Evolutionary conservation across 2,329 filamentous ascomycete genomes (phyloP), one percentile per base, ranked within the genome.

Genomic region (Aspergillus proliferans): DNA sequence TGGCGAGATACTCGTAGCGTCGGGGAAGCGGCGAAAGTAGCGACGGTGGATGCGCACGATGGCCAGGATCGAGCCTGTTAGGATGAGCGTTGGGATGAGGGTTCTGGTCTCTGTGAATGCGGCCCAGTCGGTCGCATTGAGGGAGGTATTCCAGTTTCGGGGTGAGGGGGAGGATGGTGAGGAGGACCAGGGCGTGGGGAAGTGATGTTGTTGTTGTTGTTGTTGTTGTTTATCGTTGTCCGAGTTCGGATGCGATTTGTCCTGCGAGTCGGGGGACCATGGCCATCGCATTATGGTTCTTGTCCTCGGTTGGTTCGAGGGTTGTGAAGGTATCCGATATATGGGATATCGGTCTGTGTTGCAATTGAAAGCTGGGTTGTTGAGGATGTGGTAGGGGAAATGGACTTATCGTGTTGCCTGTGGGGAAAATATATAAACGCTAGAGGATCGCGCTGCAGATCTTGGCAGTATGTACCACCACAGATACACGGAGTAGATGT

Each of bases 21-120:
- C 85, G 3, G 90, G 90, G 49, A 97, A 88, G 46, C 93, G 87
- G 33, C 89, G 86, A 44, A 98, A 75, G 65, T 91, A 93, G 19
- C 59, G 60, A 39, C 66, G 64, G 49, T 70, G 68, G 50, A 73
- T 52, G 46, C 62, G 60, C 6, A 68, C 50, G 15, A 61, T 59
- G 43, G 67, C 50, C 3, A 73, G 53, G 44, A 73, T 71, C 5
- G 64, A 63, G 39, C 64, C 62, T 3, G 70, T 72, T 18, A 73
- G 58, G 18, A 72, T 56, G 6, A 65, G 36, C 3, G 68, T 71
- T 14, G 70, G 61, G 22, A 71, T 47, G 33, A 72, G 48, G 15
- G 67, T 71, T 50, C 60, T 54, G 1, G 61, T 53, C 47, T 72
- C 69, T 43, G 57, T 61, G 53, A 70, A 72, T 26, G 64, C 61